Evolutionary conservation across 805 yeast species (phyloP).

Genomic region (Yamadazyma kitorensis): DNA sequence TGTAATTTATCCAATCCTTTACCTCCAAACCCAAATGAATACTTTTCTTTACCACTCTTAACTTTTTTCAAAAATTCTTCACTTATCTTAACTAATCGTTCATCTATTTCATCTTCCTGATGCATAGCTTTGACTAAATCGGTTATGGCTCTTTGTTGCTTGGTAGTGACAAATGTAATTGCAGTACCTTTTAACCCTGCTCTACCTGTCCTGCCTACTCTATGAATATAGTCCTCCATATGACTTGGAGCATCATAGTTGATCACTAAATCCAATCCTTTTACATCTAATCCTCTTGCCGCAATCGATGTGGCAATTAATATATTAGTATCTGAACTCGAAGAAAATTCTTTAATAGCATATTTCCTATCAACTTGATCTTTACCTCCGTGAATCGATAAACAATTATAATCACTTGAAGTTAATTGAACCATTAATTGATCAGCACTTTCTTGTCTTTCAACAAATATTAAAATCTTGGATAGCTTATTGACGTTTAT

Average conservation of each 20-base stretch:
- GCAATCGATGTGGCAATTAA: constrained; percentile 91
- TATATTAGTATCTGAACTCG: constrained; percentile 53
- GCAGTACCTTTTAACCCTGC: constrained; percentile 73
- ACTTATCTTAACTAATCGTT: constrained; percentile 49
- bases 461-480: constrained; percentile 78
- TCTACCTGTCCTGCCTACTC: constrained; percentile 95
- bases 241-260: constrained; percentile 76
- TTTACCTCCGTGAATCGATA: constrained; percentile 88
- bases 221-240: constrained; percentile 92
- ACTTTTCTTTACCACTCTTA: constrained; percentile 61
- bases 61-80: constrained; percentile 56
- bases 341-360: constrained; percentile 65
- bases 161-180: constrained; percentile 58
- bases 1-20: constrained; percentile 51
- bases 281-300: constrained; percentile 94
- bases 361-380: constrained; percentile 79
- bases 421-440: constrained; percentile 52
- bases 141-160: constrained; percentile 60
- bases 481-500: constrained; percentile 28
- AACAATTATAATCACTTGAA: constrained; percentile 53
- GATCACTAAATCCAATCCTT: constrained; percentile 73
- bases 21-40: constrained; percentile 86
- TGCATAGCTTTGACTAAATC: constrained; percentile 72
- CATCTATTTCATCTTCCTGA: constrained; percentile 45
- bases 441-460: constrained; percentile 87